A percentile compares a stretch with the other conserved stretches of the same genome.
Conservation (phyloP, 306 rosid genomes). For the Medicago arabica region DNA sequence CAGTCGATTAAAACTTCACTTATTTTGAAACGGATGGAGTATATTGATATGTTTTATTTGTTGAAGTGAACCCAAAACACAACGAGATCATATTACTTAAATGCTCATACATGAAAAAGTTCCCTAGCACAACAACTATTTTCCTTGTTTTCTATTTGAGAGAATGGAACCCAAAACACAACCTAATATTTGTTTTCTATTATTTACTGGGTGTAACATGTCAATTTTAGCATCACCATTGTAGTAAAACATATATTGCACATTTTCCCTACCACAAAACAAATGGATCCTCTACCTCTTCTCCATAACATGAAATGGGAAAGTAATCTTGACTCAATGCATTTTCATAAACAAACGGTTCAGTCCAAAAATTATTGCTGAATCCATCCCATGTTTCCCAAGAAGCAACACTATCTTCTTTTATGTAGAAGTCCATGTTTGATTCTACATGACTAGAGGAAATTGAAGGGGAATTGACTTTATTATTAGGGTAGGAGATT, state of each 20-base stretch:
- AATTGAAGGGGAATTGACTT: constrained; percentile 31
- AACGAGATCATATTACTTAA: too few relatives aligned
- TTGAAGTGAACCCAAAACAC: too few relatives aligned
- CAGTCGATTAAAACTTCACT: too few relatives aligned
- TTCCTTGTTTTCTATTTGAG: too few relatives aligned
- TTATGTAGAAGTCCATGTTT: background rate
- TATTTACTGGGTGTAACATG: too few relatives aligned
- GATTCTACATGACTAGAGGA: constrained; percentile 33
- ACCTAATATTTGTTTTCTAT: too few relatives aligned
- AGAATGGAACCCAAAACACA: too few relatives aligned
- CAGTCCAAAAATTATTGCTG: constrained; percentile 60
- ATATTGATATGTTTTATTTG: too few relatives aligned
- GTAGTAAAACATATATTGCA: background rate
- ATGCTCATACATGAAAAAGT: too few relatives aligned
- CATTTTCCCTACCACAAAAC: constrained; percentile 32
- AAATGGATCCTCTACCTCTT: constrained; percentile 28
- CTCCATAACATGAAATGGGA: constrained; percentile 1
- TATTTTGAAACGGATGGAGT: too few relatives aligned
- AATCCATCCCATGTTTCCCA: constrained; percentile 39
- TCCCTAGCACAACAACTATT: too few relatives aligned
- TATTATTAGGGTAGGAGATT: background rate
- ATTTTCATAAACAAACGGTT: constrained; percentile 60
- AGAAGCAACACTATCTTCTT: constrained; percentile 31
- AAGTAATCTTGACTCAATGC: constrained; percentile 8
- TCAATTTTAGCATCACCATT: too few relatives aligned